phyloP scores from a whole-genome alignment of 345 rosid species.

The Eucalyptus dawsonii region DNA sequence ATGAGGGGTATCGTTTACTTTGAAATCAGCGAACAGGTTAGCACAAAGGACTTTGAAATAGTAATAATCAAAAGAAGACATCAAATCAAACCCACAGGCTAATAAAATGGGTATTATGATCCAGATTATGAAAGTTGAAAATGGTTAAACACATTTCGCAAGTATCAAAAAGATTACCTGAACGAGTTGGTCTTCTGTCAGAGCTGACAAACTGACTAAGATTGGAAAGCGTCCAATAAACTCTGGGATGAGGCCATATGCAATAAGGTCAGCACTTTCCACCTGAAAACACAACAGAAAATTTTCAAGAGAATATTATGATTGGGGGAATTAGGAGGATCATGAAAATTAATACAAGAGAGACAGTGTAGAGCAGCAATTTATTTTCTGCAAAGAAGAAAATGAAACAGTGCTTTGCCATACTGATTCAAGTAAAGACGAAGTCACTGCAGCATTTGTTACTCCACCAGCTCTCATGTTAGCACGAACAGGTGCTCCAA shows the following conservation, averaged over 20 bases:
- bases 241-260: constrained; percentile 97
- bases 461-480: constrained; percentile 75
- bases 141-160: background rate
- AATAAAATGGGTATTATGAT: background rate
- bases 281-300: constrained; percentile 33
- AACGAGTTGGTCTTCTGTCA: constrained; percentile 86
- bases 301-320: background rate
- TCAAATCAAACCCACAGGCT: background rate
- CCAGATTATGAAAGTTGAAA: background rate
- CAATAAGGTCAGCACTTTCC: constrained; percentile 85
- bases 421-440: constrained; percentile 86
- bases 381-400: background rate
- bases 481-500: constrained; percentile 97
- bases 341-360: background rate
- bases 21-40: background rate
- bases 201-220: constrained; percentile 81
- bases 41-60: background rate
- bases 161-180: constrained; percentile 25
- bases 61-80: background rate
- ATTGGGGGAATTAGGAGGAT: background rate
- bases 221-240: constrained; percentile 93
- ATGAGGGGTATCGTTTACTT: background rate
- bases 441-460: constrained; percentile 58
- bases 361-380: background rate
- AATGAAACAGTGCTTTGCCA: background rate